Evolutionary conservation across 306 rosid genomes (phyloP).

Genomic region (Dryas octopetala): DNA sequence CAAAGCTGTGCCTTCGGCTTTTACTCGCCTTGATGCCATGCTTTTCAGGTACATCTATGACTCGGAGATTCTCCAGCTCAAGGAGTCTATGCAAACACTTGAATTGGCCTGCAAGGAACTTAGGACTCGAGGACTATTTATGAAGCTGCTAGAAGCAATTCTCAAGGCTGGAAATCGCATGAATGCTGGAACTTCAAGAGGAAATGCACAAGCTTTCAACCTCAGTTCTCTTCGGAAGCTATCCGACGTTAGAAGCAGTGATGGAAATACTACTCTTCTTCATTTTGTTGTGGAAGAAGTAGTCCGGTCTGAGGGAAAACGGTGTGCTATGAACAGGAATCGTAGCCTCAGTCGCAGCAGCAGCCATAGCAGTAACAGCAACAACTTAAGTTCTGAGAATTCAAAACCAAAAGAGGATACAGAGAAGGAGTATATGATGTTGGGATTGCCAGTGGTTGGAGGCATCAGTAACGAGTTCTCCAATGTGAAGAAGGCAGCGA

Average conservation of each 20-base stretch:
- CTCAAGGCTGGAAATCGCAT: constrained; percentile 93
- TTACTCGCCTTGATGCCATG: constrained; percentile 70
- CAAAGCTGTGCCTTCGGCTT: constrained; percentile 79
- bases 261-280: constrained; percentile 87
- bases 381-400: constrained; percentile 23
- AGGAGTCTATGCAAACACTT: constrained; percentile 58
- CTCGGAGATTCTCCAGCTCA: constrained; percentile 50
- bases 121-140: constrained; percentile 64
- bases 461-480: constrained; percentile 86
- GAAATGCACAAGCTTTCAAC: constrained; percentile 93
- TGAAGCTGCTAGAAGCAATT: constrained; percentile 88
- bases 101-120: constrained; percentile 85
- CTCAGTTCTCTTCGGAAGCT: constrained; percentile 79
- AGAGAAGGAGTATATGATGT: constrained; percentile 59
- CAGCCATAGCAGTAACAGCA: constrained; percentile 33
- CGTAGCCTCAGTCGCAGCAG: constrained; percentile 49
- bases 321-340: constrained; percentile 56
- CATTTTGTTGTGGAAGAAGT: constrained; percentile 96
- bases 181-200: constrained; percentile 93
- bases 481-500: constrained; percentile 73
- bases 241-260: constrained; percentile 79
- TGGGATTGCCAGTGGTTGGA: constrained; percentile 88
- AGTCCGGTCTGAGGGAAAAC: constrained; percentile 85
- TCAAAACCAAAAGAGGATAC: constrained; percentile 48
- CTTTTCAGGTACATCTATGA: constrained; percentile 65